These are phyloP conservation scores for Gamsiella multidivaricata DNA, from an alignment of 192 early-diverging fungal genomes.

Conservation along the genomic window DNA sequence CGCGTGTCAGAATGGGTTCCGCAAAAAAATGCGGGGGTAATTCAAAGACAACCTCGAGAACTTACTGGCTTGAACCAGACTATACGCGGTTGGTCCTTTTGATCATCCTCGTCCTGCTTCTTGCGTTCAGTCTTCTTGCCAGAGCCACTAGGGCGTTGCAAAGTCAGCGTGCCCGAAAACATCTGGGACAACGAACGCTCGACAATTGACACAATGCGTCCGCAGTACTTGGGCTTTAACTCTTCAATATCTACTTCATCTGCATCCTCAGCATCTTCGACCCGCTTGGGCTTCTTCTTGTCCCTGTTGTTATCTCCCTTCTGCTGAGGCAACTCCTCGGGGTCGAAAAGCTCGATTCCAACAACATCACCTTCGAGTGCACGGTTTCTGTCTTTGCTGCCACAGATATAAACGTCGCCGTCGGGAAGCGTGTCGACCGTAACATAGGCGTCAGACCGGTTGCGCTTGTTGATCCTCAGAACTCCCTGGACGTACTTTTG, in stretches of 20 bases:
- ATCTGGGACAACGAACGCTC: constrained; percentile 67
- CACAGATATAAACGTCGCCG: constrained; percentile 83
- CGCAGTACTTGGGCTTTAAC: constrained; percentile 66
- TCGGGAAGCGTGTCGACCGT: constrained; percentile 73
- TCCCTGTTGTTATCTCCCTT: constrained; percentile 67
- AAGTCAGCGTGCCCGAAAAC: constrained; percentile 61
- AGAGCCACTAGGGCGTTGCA: constrained; percentile 42
- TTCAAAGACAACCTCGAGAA: neutral
- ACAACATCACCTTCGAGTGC: constrained; percentile 89
- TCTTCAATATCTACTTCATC: constrained; percentile 66
- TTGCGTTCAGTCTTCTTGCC: constrained; percentile 45
- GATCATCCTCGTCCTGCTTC: constrained; percentile 55
- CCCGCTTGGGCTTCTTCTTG: constrained; percentile 63
- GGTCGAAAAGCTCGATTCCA: constrained; percentile 76
- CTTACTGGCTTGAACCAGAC: constrained; percentile 87
- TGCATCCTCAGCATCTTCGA: constrained; percentile 54
- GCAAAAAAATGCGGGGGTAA: neutral
- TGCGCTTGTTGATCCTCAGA: constrained; percentile 87
- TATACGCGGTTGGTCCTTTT: constrained; percentile 64
- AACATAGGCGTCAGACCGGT: constrained; percentile 90
- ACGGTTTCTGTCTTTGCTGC: constrained; percentile 80
- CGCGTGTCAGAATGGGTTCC: no score
- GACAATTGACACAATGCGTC: constrained; percentile 66
- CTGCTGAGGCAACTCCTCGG: constrained; percentile 69
- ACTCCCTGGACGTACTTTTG: constrained; percentile 75